Conservation (phyloP, 768 basidiomycete species). For the Termitomyces heimii region DNA sequence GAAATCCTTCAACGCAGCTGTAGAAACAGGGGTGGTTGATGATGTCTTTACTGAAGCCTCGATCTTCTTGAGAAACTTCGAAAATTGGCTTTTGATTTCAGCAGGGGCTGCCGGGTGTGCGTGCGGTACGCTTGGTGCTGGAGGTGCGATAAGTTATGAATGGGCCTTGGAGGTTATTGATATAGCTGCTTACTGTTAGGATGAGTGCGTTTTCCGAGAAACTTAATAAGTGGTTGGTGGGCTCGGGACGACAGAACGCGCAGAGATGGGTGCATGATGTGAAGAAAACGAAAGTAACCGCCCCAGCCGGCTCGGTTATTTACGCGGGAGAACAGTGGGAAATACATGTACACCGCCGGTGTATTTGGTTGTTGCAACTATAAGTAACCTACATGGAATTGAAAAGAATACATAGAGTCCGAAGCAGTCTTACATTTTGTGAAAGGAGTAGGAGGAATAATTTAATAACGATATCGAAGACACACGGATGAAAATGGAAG, state of each 20-base stretch:
- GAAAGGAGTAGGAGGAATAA: background rate
- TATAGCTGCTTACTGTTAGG: constrained; percentile 24
- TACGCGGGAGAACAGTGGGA: background rate
- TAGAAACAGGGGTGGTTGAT: constrained; percentile 2
- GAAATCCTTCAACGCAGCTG: constrained; percentile 33
- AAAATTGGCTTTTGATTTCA: constrained; percentile 47
- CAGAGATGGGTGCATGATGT: constrained; percentile 28
- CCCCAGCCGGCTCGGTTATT: background rate
- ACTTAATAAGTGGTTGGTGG: constrained; percentile 58
- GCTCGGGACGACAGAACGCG: constrained; percentile 31
- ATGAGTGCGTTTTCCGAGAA: constrained; percentile 53
- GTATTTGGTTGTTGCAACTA: background rate
- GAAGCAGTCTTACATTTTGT: background rate
- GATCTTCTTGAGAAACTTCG: constrained; percentile 33
- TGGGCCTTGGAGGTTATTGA: background rate
- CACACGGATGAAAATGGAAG: no score
- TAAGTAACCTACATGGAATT: background rate
- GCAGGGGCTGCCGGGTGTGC: constrained; percentile 66
- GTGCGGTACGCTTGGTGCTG: constrained; percentile 35
- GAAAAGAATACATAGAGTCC: background rate
- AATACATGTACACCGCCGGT: background rate
- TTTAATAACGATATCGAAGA: no score
- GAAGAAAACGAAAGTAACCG: background rate
- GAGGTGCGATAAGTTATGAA: background rate
- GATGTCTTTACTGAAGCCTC: constrained; percentile 19